Base-by-base conservation (phyloP, 345 rosid genomes). In the Rubroshorea leprosula region DNA sequence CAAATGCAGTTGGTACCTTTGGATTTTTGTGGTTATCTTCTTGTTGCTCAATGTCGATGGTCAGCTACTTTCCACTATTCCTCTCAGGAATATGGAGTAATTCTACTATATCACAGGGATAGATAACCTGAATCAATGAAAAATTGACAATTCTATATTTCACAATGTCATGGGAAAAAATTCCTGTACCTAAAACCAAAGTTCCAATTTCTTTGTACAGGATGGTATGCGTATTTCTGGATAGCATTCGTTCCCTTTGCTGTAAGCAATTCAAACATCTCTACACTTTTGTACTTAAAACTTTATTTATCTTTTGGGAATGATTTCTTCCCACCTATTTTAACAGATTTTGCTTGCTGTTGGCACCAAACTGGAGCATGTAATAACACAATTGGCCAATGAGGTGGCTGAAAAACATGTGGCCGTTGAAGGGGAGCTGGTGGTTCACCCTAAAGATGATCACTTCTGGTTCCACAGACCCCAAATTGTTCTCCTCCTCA, bases 1-100 rank as follows among this genome's bases (percentile, higher is more conserved):
- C 46, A 31, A 20, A 27, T 75, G 72, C 88, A 91, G 98, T 66
- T 91, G 98, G 96, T 91, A 83, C 51, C 96, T 91, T 47, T 91
- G 98, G 98, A 45, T 89, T 49, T 87, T 87, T 44, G 87, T 87
- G 62, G 84, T 76, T 55, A 17, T 83, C 62, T 91, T 91, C 79
- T 68, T 91, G 78, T 70, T 87, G 80, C 72, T 88, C 58, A 85
- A 91, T 74, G 65, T 88, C 26, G 52, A 70, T 16, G 76, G 91
- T 90, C 61, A 35, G 7, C 41, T 35, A n/a, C n/a, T n/a, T n/a
- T n/a, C n/a, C n/a, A n/a, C n/a, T n/a, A n/a, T n/a, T 35, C 3
- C 12, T 35, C 41, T 35, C 41, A 4, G 12, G 41, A 35, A 35
- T 6, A 35, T 35, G 1, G 5, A 35, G 9, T 35, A 8, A 2